Base-by-base conservation (phyloP, 2,329 filamentous ascomycete genomes). In the Aureobasidium subglaciale region DNA sequence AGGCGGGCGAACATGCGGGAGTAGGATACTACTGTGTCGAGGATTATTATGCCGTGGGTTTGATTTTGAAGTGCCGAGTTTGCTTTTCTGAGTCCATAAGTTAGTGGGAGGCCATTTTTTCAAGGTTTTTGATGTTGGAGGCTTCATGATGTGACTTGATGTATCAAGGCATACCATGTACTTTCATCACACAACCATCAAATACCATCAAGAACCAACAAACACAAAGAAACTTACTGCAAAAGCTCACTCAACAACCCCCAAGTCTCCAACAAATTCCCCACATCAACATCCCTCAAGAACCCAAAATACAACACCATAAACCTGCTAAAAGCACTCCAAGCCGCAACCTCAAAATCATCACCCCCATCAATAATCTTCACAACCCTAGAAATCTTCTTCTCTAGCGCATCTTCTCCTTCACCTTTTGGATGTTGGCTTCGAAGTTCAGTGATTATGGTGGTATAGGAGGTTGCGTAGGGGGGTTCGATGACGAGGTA, bases 1-100 rank as follows among this genome's bases (percentile, higher is more conserved):
- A 96, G 79, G 61, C 86, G 85, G 8, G 89, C 86, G 22, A 96
- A 81, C 7, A 89, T 83, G 62, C 87, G 84, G 29, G 88, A 92
- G 53, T 95, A 81, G 27, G 87, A 86, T 63, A 96, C 84, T 66
- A 90, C 88, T 3, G 89, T 90, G 38, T 89, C 85, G 37, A 96
- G 81, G 63, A 96, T 83, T 64, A 96, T 80, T 27, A 86, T 81
- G 29, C 92, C 92, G 67, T 90, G 85, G 11, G 84, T 85, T 1
- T 86, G 83, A 64, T 96, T 86, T 6, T 84, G 83, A 45, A 96
- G 81, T 0, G 91, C 90, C 18, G 87, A 87, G 24, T 90, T 87
- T 63, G 87, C 93, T 63, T 90, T 86, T 65, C 89, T 92, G 58
- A 22, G 6, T 45, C 18, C 52, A 49, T 10, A 1, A 11, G 30